Percentiles rank a stretch among this genome's conserved stretches.
Evolutionary conservation across 495 filamentous ascomycete species (phyloP).

Genomic region (Chaetomium fimeti): DNA sequence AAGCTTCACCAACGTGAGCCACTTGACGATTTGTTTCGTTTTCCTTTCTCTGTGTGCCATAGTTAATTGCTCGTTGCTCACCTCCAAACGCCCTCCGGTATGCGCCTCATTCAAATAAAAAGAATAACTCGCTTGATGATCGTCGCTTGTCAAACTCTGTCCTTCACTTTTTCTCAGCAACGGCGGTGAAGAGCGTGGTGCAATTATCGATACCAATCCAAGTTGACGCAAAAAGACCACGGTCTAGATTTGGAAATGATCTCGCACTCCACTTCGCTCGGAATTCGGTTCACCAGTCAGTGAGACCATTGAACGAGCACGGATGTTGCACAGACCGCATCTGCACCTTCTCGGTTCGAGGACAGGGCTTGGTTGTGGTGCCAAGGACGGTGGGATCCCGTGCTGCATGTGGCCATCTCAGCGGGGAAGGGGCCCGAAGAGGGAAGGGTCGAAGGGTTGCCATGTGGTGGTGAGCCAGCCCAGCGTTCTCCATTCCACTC

Average conservation of each 20-base stretch:
- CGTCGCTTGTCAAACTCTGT: background rate
- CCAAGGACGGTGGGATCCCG: conserved; percentile 11
- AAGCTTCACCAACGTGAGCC: too few species aligned
- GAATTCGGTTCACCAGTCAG: conserved; percentile 14
- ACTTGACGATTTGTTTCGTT: too few species aligned
- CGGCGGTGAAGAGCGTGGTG: background rate
- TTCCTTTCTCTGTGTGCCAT: too few species aligned
- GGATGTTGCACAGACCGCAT: conserved; percentile 10
- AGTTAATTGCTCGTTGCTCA: too few species aligned
- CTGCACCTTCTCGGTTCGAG: background rate
- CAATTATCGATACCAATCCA: background rate
- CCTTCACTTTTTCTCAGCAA: background rate
- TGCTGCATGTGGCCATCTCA: conserved; percentile 8
- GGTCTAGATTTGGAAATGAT: background rate
- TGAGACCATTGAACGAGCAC: conserved; percentile 17
- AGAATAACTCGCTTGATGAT: background rate
- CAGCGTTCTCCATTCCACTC: too few species aligned
- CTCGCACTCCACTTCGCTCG: background rate
- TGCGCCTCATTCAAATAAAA: too few species aligned
- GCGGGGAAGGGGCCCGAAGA: background rate
- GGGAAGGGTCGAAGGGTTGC: too few species aligned
- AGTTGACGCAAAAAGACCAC: background rate
- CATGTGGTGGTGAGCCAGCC: conserved; percentile 14
- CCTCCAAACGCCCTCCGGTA: too few species aligned
- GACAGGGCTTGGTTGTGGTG: background rate